Evolutionary conservation across 306 rosid genomes (phyloP).

Genomic region (Castanea crenata): DNA sequence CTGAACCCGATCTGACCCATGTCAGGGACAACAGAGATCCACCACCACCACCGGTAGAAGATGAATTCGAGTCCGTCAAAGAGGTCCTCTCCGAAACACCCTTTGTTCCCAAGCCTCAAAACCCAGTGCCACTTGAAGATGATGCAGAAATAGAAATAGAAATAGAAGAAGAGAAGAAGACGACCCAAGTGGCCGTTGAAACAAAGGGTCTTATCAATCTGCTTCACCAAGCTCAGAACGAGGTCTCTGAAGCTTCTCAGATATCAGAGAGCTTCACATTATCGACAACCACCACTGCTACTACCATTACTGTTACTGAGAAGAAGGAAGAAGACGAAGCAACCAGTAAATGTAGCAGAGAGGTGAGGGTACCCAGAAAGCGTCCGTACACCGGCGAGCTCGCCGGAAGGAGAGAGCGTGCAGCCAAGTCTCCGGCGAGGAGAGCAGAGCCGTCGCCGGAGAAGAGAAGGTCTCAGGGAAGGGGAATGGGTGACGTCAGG

Average conservation of each 20-base stretch:
- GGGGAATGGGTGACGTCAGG: slow-evolving; percentile 35
- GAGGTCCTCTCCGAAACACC: slow-evolving; percentile 91
- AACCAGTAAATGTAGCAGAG: slow-evolving; percentile 53
- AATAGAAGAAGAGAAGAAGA: background rate
- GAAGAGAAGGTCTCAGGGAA: slow-evolving; percentile 36
- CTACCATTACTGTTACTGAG: slow-evolving; percentile 57
- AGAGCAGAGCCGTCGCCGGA: slow-evolving; percentile 42
- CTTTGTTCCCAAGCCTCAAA: slow-evolving; percentile 44
- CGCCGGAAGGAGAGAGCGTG: slow-evolving; percentile 34
- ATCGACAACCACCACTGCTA: slow-evolving; percentile 53
- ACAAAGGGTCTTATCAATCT: slow-evolving; percentile 1
- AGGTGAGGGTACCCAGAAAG: slow-evolving; percentile 39
- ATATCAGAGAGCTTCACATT: slow-evolving; percentile 49
- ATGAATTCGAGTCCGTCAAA: slow-evolving; percentile 72
- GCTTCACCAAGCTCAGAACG: slow-evolving; percentile 14
- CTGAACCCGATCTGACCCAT: slow-evolving; percentile 21
- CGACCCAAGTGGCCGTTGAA: slow-evolving; percentile 33
- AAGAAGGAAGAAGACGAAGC: slow-evolving; percentile 70
- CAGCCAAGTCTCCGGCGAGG: slow-evolving; percentile 34
- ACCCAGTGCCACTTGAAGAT: background rate
- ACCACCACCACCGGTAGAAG: slow-evolving; percentile 41
- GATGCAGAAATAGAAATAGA: too few species aligned
- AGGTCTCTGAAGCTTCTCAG: slow-evolving; percentile 42
- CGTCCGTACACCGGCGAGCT: slow-evolving; percentile 45
- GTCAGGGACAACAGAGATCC: slow-evolving; percentile 24